phyloP scores from a whole-genome alignment of 2,329 filamentous ascomycete species.

The Xylariaceae sp. region DNA sequence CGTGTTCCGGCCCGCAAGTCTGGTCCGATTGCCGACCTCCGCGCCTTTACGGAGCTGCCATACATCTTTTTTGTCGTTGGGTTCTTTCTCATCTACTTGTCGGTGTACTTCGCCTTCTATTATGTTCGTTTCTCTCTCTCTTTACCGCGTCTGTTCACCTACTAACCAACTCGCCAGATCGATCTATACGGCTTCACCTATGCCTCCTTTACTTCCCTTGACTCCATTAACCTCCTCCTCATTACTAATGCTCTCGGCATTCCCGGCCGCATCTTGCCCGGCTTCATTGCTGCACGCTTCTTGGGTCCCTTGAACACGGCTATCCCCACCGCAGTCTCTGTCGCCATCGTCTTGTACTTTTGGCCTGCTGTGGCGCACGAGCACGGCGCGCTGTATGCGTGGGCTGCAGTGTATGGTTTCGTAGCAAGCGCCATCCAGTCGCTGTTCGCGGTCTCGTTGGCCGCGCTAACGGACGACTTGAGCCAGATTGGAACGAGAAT shows the following conservation, averaged over 20 bases:
- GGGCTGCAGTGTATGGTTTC: constrained; percentile 23
- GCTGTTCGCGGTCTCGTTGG: constrained; percentile 17
- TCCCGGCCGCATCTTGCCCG: constrained; percentile 52
- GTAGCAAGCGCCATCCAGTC: constrained; percentile 24
- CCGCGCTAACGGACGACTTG: constrained; percentile 48
- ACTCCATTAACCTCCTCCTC: constrained; percentile 52
- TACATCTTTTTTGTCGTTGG: constrained; percentile 53
- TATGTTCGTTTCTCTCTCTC: constrained; percentile 20
- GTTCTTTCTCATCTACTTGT: constrained; percentile 42
- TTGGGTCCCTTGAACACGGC: constrained; percentile 55
- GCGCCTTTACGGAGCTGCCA: constrained; percentile 50
- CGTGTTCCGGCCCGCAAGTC: constrained; percentile 46
- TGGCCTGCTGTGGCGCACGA: constrained; percentile 51
- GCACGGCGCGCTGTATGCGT: constrained; percentile 14
- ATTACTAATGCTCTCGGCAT: constrained; percentile 57
- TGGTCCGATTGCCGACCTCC: constrained; percentile 51
- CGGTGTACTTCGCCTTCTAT: constrained; percentile 29
- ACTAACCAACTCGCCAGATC: constrained; percentile 8
- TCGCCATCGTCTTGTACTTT: constrained; percentile 44
- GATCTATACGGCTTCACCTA: constrained; percentile 25
- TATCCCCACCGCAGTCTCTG: constrained; percentile 42
- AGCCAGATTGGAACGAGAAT: constrained; percentile 56
- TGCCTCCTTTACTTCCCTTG: constrained; percentile 21
- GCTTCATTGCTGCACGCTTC: constrained; percentile 48
- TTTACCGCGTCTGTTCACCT: neutral